phyloP scores from a whole-genome alignment of 148 eudicot species.

The Rhododendron griersonianum region DNA sequence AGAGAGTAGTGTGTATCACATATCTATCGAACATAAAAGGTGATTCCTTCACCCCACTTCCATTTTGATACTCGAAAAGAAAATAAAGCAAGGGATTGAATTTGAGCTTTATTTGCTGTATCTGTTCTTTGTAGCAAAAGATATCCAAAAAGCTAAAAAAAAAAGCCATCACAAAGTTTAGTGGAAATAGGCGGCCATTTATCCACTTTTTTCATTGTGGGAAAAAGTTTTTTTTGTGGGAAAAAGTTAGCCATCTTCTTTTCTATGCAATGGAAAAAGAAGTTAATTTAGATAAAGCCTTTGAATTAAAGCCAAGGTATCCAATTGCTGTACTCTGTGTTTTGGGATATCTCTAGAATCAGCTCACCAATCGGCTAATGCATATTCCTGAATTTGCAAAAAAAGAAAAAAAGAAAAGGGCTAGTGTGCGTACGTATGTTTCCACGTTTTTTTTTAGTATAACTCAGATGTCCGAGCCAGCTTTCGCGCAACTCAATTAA shows the following conservation, averaged over 20 bases:
- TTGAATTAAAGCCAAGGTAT: neutral
- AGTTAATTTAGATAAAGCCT: neutral
- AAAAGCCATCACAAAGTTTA: neutral
- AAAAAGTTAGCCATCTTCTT: neutral
- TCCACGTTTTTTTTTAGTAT: no score
- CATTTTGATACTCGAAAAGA: neutral
- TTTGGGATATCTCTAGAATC: neutral
- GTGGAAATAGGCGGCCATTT: neutral
- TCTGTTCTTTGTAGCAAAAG: neutral
- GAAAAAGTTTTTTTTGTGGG: neutral
- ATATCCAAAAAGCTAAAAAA: neutral
- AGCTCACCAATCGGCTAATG: neutral
- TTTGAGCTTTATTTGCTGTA: constrained; percentile 3
- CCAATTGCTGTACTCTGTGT: neutral
- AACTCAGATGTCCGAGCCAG: no score
- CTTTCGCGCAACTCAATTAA: no score
- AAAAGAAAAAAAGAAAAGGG: neutral
- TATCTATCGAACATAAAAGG: neutral
- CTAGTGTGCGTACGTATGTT: neutral
- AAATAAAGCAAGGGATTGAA: neutral
- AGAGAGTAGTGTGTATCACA: neutral
- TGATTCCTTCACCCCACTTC: constrained; percentile 4
- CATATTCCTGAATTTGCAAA: neutral
- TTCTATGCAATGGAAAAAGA: neutral
- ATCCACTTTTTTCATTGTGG: constrained; percentile 1